phyloP scores from a whole-genome alignment of 2,329 filamentous ascomycete species.

The Fusarium keratoplasticum region DNA sequence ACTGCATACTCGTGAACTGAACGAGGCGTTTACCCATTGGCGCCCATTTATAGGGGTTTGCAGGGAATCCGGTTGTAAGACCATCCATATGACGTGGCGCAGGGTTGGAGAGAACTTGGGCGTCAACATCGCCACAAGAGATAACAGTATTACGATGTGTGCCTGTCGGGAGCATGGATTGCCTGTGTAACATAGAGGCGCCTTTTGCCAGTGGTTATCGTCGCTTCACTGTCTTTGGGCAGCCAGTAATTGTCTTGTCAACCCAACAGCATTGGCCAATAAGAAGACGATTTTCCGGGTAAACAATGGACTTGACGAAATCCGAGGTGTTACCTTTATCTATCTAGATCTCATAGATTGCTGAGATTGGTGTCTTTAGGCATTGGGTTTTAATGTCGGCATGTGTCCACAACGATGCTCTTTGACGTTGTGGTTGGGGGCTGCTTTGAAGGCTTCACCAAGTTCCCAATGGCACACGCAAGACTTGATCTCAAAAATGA shows the following conservation, averaged over 20 bases:
- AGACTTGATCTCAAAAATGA: not conserved
- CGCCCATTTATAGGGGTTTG: not conserved
- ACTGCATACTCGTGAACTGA: not conserved
- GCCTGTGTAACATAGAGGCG: not conserved
- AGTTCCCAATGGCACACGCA: not conserved
- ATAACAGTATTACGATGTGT: not conserved
- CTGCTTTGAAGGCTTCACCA: no score
- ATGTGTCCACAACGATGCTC: no score
- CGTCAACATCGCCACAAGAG: not conserved
- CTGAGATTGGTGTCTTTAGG: no score
- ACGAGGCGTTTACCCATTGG: not conserved
- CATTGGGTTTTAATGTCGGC: no score
- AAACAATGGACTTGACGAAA: not conserved
- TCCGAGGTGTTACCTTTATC: not conserved
- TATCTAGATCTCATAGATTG: no score
- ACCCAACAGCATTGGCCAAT: not conserved
- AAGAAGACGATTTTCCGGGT: not conserved
- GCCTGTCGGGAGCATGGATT: not conserved
- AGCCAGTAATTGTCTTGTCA: not conserved
- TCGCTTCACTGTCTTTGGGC: not conserved
- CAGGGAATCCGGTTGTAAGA: not conserved
- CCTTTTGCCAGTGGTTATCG: not conserved
- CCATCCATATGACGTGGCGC: not conserved
- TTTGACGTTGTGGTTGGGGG: no score
- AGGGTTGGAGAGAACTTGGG: not conserved